Evolutionary conservation across 176 grass and related monocot species (phyloP).

Genomic region (Aegilops speltoides): DNA sequence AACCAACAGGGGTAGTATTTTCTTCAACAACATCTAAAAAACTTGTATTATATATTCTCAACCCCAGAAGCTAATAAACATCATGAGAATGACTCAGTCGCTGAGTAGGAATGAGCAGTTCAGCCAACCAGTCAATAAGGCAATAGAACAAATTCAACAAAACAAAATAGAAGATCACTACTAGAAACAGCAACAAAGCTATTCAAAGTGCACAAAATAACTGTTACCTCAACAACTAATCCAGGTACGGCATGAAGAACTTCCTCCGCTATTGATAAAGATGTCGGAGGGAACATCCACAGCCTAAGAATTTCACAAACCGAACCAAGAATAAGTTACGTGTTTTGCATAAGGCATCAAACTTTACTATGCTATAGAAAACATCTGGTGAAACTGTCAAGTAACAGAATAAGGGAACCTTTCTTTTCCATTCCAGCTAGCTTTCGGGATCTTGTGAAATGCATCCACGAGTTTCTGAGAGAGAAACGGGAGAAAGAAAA

Average conservation of each 20-base stretch:
- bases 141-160: constrained; percentile 22
- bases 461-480: constrained; percentile 73
- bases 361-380: background rate
- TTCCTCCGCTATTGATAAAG: constrained; percentile 62
- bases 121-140: constrained; percentile 15
- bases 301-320: constrained; percentile 46
- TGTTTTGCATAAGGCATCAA: background rate
- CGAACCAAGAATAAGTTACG: constrained; percentile 31
- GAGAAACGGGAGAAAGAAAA: constrained; percentile 15
- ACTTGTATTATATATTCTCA: background rate
- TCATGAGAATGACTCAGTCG: constrained; percentile 10
- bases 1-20: background rate
- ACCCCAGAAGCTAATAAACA: constrained; percentile 5
- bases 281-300: constrained; percentile 87
- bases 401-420: constrained; percentile 45
- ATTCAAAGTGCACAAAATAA: constrained; percentile 17
- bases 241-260: constrained; percentile 54
- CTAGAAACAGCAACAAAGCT: background rate
- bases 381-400: constrained; percentile 16
- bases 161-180: background rate
- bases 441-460: constrained; percentile 75
- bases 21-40: background rate
- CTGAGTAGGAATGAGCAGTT: background rate
- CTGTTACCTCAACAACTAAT: constrained; percentile 73
- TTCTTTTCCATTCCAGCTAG: constrained; percentile 77